Conservation (phyloP, 768 basidiomycete species). For the Naganishia randhawae region DNA sequence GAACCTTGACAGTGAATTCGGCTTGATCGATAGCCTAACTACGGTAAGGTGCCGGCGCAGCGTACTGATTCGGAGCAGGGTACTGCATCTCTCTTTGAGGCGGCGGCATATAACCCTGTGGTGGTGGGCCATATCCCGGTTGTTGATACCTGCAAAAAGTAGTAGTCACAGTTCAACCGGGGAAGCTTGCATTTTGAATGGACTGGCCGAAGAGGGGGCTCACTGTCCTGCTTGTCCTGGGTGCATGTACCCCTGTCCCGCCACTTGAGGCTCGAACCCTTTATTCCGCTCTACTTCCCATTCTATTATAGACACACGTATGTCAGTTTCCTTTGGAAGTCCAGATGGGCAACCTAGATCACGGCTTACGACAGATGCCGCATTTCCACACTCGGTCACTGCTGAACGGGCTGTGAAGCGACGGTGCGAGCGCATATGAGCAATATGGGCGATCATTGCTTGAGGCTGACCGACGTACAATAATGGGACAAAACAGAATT, state of each 20-base stretch:
- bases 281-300: constrained; percentile 21
- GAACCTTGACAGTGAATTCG: background rate
- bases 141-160: background rate
- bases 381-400: constrained; percentile 20
- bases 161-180: no score
- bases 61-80: constrained; percentile 1
- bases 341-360: background rate
- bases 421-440: background rate
- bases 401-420: constrained; percentile 12
- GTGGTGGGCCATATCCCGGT: constrained; percentile 9
- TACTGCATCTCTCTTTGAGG: constrained; percentile 12
- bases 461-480: background rate
- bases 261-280: constrained; percentile 9
- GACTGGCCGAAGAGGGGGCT: background rate
- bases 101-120: constrained; percentile 17
- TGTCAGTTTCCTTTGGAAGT: background rate
- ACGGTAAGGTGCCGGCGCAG: background rate
- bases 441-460: background rate
- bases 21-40: background rate
- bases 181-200: no score
- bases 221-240: constrained; percentile 14
- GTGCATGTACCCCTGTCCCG: constrained; percentile 7
- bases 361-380: constrained; percentile 12
- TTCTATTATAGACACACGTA: background rate
- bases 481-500: constrained; percentile 15